Conservation (phyloP, 2,329 filamentous ascomycete species). For the Pseudogymnoascus sp. region DNA sequence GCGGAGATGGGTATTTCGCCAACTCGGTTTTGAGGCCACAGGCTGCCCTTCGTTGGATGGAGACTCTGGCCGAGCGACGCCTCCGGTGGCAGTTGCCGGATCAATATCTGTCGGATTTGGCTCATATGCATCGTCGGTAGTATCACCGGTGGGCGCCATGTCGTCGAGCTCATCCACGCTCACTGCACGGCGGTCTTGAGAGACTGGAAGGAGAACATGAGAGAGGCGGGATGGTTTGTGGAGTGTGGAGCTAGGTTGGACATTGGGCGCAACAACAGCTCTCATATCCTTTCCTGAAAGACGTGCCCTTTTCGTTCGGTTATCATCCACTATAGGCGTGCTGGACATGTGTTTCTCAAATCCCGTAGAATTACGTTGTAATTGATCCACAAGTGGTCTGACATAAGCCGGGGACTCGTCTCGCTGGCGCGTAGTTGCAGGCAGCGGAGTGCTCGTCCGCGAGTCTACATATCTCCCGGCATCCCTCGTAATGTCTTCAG, state of each 20-base stretch:
- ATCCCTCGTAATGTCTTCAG: conserved; percentile 13
- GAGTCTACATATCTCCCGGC: background rate
- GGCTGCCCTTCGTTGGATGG: background rate
- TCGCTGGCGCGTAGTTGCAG: background rate
- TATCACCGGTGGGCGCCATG: background rate
- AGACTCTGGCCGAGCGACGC: background rate
- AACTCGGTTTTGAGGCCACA: background rate
- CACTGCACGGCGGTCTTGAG: background rate
- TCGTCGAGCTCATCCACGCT: background rate
- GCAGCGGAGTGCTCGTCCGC: background rate
- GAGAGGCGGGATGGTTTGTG: conserved; percentile 5
- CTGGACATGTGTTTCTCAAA: background rate
- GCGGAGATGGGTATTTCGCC: background rate
- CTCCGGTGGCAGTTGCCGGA: too few species aligned
- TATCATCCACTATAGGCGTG: background rate
- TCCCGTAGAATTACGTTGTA: background rate
- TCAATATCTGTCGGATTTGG: too few species aligned
- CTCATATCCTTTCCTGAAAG: background rate
- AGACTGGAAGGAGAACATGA: background rate
- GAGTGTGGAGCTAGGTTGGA: background rate
- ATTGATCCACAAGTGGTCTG: background rate
- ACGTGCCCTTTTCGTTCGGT: background rate
- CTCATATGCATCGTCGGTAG: background rate
- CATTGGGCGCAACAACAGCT: background rate
- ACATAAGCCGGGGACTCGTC: background rate